A percentile compares a stretch with the other conserved stretches of the same genome.
phyloP scores from a whole-genome alignment of 805 yeast genomes.

The Dipodascopsis uninucleata region DNA sequence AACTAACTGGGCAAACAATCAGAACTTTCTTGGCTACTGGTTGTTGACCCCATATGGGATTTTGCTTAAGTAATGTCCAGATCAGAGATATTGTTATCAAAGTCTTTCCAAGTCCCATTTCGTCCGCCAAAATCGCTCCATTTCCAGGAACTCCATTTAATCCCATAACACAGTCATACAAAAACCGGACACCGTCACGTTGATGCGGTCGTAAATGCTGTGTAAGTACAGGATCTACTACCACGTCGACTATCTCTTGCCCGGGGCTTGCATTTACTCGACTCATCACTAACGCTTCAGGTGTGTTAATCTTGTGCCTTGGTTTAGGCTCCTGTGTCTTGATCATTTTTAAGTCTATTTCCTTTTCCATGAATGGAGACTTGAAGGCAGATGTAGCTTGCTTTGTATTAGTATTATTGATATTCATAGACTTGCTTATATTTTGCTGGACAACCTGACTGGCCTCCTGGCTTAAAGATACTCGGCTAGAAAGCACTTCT shows the following conservation, averaged over 20 bases:
- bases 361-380: slow-evolving; percentile 4
- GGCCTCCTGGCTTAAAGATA: slow-evolving; percentile 1
- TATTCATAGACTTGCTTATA: not conserved
- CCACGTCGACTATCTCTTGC: slow-evolving; percentile 34
- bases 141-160: slow-evolving; percentile 45
- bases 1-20: slow-evolving; percentile 87
- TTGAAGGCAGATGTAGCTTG: slow-evolving; percentile 2
- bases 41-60: slow-evolving; percentile 34
- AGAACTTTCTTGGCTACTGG: slow-evolving; percentile 56
- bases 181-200: slow-evolving; percentile 72
- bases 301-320: slow-evolving; percentile 30
- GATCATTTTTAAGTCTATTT: not conserved
- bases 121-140: slow-evolving; percentile 91
- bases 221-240: slow-evolving; percentile 38
- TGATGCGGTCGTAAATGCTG: slow-evolving; percentile 74
- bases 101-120: slow-evolving; percentile 95
- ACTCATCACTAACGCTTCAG: slow-evolving; percentile 33
- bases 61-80: slow-evolving; percentile 67
- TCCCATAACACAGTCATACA: slow-evolving; percentile 82
- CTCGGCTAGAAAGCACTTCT: slow-evolving; percentile 10
- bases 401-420: not conserved
- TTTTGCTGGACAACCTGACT: slow-evolving; percentile 2
- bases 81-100: slow-evolving; percentile 76
- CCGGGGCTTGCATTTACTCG: slow-evolving; percentile 27
- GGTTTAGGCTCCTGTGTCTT: slow-evolving; percentile 8